Conservation (phyloP, 148 eudicot genomes). For the Camellia sinensis region DNA sequence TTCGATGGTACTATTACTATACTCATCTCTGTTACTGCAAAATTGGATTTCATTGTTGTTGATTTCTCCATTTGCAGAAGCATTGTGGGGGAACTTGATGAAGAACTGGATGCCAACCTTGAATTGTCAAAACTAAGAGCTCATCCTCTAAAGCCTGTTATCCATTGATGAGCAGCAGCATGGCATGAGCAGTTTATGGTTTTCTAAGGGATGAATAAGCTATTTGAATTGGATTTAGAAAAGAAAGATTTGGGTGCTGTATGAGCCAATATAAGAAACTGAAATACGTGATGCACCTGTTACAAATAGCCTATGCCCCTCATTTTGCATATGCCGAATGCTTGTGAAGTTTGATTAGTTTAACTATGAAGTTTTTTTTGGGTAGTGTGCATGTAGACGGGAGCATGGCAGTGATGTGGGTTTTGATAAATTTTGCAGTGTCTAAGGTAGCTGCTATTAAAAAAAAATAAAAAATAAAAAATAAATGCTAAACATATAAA, state of each 20-base stretch:
- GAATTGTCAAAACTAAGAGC: conserved; percentile 67
- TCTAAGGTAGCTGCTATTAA: no score
- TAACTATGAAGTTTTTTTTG: neutral
- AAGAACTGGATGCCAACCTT: conserved; percentile 70
- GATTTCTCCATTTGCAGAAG: conserved; percentile 46
- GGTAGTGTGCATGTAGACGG: no score
- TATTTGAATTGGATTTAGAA: neutral
- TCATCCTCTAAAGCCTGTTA: conserved; percentile 82
- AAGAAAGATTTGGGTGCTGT: conserved; percentile 3
- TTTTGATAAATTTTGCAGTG: no score
- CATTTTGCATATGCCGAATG: neutral
- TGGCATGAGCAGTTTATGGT: conserved; percentile 1
- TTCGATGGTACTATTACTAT: neutral
- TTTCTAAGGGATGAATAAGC: neutral
- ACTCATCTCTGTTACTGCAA: neutral
- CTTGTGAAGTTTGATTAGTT: neutral
- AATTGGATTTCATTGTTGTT: neutral
- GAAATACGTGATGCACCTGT: neutral
- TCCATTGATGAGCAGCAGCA: conserved; percentile 44
- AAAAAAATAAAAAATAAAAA: no score
- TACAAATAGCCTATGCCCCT: neutral
- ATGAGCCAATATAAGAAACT: neutral
- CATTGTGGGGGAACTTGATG: conserved; percentile 82
- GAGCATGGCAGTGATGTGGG: no score
- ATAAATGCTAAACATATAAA: no score